Percentiles rank a stretch among this genome's conserved stretches.
Evolutionary conservation across 108 stramenopile species (phyloP).

Genomic region (Skeletonema costatum): DNA sequence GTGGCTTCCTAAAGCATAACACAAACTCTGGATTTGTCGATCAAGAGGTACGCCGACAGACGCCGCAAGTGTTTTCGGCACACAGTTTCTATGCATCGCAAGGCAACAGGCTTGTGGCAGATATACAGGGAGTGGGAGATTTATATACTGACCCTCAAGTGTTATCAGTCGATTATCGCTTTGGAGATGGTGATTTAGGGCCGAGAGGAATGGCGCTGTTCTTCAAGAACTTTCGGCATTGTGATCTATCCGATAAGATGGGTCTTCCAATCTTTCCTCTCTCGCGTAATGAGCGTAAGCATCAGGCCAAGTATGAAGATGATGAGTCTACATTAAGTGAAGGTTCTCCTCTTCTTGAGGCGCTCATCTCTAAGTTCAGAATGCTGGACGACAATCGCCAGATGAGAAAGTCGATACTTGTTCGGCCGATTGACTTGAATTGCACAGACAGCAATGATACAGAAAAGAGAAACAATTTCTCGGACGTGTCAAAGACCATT

Average conservation of each 20-base stretch:
- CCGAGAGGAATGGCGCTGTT: constrained; percentile 86
- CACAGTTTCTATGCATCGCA: constrained; percentile 77
- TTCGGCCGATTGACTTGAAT: constrained; percentile 45
- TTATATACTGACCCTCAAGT: constrained; percentile 92
- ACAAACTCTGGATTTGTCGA: constrained; percentile 86
- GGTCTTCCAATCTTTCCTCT: constrained; percentile 81
- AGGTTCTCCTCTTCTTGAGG: constrained; percentile 36
- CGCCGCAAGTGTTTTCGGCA: constrained; percentile 86
- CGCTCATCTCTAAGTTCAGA: constrained; percentile 49
- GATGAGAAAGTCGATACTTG: constrained; percentile 43
- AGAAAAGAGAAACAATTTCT: constrained; percentile 27
- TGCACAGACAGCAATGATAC: constrained; percentile 20
- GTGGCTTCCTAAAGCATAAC: constrained; percentile 85
- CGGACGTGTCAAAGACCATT: constrained; percentile 16
- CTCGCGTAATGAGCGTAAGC: constrained; percentile 68
- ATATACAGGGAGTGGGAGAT: constrained; percentile 90
- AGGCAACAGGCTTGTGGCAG: constrained; percentile 83
- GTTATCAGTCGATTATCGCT: constrained; percentile 67
- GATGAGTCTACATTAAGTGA: constrained; percentile 63
- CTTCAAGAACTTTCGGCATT: constrained; percentile 75
- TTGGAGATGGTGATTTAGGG: constrained; percentile 86
- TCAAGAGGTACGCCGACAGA: constrained; percentile 60
- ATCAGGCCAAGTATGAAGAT: constrained; percentile 74
- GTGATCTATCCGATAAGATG: constrained; percentile 50
- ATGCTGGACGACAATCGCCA: constrained; percentile 63